A percentile compares a stretch with the other conserved stretches of the same genome.
These are phyloP conservation scores for Chalara sp. DNA, from an alignment of 2,329 filamentous ascomycete species.

Conservation along the genomic window DNA sequence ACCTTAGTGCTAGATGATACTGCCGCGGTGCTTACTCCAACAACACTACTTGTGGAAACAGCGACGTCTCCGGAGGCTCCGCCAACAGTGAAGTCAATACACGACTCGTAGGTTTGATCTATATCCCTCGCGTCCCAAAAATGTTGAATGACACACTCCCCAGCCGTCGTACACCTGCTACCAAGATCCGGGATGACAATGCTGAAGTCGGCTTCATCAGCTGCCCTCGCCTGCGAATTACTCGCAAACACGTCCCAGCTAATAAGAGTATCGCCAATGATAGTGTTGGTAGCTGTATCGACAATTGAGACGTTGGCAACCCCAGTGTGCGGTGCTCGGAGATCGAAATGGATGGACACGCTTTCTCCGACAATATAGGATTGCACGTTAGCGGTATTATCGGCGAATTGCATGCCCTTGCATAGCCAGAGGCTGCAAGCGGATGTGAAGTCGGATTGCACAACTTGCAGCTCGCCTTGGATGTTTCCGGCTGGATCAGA, in stretches of 20 bases:
- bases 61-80: too few species aligned
- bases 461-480: slow-evolving; percentile 28
- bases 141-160: slow-evolving; percentile 40
- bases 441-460: slow-evolving; percentile 23
- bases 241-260: slow-evolving; percentile 44
- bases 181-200: slow-evolving; percentile 47
- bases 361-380: slow-evolving; percentile 36
- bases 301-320: slow-evolving; percentile 49
- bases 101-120: slow-evolving; percentile 50
- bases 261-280: slow-evolving; percentile 41
- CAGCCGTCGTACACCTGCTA: slow-evolving; percentile 23
- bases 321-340: slow-evolving; percentile 45
- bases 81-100: slow-evolving; percentile 40
- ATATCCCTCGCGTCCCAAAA: slow-evolving; percentile 43
- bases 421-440: slow-evolving; percentile 39
- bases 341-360: slow-evolving; percentile 33
- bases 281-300: slow-evolving; percentile 38
- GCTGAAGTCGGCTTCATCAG: slow-evolving; percentile 41
- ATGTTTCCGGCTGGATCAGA: slow-evolving; percentile 27
- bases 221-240: slow-evolving; percentile 32
- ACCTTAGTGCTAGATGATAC: too few species aligned
- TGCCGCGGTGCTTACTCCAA: too few species aligned
- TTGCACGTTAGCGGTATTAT: slow-evolving; percentile 38
- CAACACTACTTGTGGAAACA: too few species aligned
- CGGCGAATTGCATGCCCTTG: slow-evolving; percentile 38